phyloP scores from a whole-genome alignment of 2,329 filamentous ascomycete species.

The Eutypa lata region DNA sequence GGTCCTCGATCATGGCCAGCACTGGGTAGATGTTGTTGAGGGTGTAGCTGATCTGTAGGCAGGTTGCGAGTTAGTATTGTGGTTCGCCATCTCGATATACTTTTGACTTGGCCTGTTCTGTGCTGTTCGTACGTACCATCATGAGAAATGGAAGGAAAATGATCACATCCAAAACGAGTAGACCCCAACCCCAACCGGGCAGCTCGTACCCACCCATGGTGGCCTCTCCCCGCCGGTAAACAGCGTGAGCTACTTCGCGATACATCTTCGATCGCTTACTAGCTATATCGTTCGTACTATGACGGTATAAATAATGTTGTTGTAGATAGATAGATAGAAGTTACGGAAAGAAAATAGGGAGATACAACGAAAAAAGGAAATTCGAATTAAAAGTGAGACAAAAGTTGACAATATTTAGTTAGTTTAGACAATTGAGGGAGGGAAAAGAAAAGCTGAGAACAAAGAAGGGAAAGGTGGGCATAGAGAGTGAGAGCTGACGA shows the following conservation, averaged over 20 bases:
- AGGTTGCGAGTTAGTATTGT: constrained; percentile 10
- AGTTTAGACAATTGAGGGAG: too few relatives aligned
- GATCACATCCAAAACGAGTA: constrained; percentile 39
- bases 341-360: too few relatives aligned
- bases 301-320: too few relatives aligned
- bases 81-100: neutral
- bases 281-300: too few relatives aligned
- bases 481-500: too few relatives aligned
- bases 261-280: too few relatives aligned
- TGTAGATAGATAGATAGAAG: too few relatives aligned
- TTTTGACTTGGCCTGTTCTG: neutral
- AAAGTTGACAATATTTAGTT: too few relatives aligned
- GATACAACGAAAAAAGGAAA: too few relatives aligned
- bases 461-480: too few relatives aligned
- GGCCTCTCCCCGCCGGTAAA: constrained; percentile 35
- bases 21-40: constrained; percentile 48
- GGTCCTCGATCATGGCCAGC: constrained; percentile 58
- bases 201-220: constrained; percentile 27
- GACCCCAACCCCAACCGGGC: constrained; percentile 36
- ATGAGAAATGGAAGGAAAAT: constrained; percentile 44
- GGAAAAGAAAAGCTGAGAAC: too few relatives aligned
- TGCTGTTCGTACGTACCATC: constrained; percentile 31
- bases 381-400: too few relatives aligned
- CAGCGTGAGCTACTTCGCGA: constrained; percentile 29
- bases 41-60: constrained; percentile 45